phyloP scores from a whole-genome alignment of 441 rosid species.

The Adansonia grandidieri region DNA sequence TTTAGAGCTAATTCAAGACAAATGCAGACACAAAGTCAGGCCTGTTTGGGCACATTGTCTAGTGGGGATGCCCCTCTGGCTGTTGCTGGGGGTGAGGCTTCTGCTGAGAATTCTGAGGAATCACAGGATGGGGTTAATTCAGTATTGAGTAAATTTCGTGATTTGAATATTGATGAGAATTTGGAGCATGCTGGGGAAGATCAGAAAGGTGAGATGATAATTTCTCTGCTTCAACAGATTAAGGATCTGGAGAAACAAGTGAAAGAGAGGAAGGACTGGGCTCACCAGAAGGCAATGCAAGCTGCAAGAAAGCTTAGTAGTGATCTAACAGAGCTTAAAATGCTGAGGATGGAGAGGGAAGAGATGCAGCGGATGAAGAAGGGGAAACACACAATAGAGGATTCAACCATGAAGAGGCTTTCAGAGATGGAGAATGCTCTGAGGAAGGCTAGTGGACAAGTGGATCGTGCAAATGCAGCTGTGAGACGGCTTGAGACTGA shows the following conservation, averaged over 20 bases:
- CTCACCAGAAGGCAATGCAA: slow-evolving; percentile 95
- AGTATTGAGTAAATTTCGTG: slow-evolving; percentile 65
- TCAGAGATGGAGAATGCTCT: slow-evolving; percentile 85
- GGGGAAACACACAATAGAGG: slow-evolving; percentile 81
- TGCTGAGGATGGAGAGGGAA: slow-evolving; percentile 83
- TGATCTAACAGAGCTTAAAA: slow-evolving; percentile 82
- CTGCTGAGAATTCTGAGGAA: slow-evolving; percentile 50
- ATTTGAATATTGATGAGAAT: slow-evolving; percentile 78
- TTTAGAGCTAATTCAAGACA: slow-evolving; percentile 76
- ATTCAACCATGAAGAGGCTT: slow-evolving; percentile 72
- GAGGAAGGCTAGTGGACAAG: slow-evolving; percentile 82
- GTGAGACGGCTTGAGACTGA: slow-evolving; percentile 77
- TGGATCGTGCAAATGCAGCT: slow-evolving; percentile 71
- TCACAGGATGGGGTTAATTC: slow-evolving; percentile 60
- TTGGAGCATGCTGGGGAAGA: slow-evolving; percentile 61
- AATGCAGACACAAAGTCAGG: slow-evolving; percentile 49
- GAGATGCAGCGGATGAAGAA: slow-evolving; percentile 76
- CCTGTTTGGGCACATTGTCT: slow-evolving; percentile 41
- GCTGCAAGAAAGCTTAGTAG: slow-evolving; percentile 87
- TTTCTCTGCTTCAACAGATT: slow-evolving; percentile 62
- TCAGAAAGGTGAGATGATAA: slow-evolving; percentile 74
- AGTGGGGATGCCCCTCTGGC: slow-evolving; percentile 38
- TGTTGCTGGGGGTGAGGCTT: slow-evolving; percentile 38
- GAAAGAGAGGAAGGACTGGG: slow-evolving; percentile 92
- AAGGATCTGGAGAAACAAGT: slow-evolving; percentile 78